Evolutionary conservation across 495 filamentous ascomycete species (phyloP).

Genomic region (Zalerion maritima): DNA sequence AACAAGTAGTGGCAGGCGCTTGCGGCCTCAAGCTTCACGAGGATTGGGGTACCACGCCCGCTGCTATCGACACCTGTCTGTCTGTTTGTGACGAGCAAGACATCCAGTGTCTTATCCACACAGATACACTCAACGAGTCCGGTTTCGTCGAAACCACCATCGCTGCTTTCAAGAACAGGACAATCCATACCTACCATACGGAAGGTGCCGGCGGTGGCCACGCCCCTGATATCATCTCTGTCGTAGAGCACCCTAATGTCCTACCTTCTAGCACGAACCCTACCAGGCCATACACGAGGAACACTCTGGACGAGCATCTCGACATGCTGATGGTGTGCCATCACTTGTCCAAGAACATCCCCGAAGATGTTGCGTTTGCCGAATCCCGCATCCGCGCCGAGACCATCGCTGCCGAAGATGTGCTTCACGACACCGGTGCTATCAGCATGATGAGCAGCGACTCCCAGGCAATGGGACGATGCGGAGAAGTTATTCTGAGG

Average conservation of each 20-base stretch:
- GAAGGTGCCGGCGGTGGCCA: slow-evolving; percentile 95
- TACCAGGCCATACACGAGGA: slow-evolving; percentile 79
- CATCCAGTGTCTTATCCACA: slow-evolving; percentile 92
- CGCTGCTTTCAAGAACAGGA: slow-evolving; percentile 70
- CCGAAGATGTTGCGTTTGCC: slow-evolving; percentile 92
- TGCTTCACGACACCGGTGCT: slow-evolving; percentile 87
- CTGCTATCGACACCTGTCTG: slow-evolving; percentile 85
- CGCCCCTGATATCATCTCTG: slow-evolving; percentile 90
- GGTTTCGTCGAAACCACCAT: slow-evolving; percentile 94
- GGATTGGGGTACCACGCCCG: slow-evolving; percentile 90
- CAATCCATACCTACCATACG: slow-evolving; percentile 97
- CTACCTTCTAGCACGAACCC: slow-evolving; percentile 88
- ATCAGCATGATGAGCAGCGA: slow-evolving; percentile 98
- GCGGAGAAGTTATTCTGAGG: slow-evolving; percentile 84
- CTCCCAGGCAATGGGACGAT: slow-evolving; percentile 95
- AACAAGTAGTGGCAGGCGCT: slow-evolving; percentile 73
- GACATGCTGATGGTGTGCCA: slow-evolving; percentile 99
- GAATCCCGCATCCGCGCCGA: slow-evolving; percentile 90
- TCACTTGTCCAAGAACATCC: slow-evolving; percentile 80
- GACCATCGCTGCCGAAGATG: slow-evolving; percentile 95
- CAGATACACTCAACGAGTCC: slow-evolving; percentile 93
- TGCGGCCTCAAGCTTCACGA: slow-evolving; percentile 93
- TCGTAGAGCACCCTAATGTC: slow-evolving; percentile 86
- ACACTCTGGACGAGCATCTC: slow-evolving; percentile 93
- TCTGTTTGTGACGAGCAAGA: slow-evolving; percentile 80